Evolutionary conservation across 75 land plant species (phyloP).

Genomic region (Isoetes taiwanensis): DNA sequence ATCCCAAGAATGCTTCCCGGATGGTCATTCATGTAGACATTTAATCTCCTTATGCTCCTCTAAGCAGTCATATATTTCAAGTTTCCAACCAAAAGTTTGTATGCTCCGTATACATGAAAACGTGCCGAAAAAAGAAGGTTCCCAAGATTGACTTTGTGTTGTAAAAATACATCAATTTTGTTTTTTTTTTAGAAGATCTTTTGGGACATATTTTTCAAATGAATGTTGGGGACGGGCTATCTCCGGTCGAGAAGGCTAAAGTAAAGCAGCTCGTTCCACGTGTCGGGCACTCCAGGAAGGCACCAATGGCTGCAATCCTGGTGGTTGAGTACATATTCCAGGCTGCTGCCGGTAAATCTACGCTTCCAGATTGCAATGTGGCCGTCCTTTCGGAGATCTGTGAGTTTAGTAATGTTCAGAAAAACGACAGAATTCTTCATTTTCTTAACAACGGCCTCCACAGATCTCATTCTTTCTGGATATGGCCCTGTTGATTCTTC

Average conservation of each 20-base stretch:
- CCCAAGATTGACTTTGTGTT: no score
- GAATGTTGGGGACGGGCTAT: not conserved
- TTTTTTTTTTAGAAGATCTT: no score
- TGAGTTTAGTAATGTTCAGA: conserved; percentile 59
- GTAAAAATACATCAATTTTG: no score
- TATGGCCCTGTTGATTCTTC: conserved; percentile 34
- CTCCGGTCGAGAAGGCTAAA: not conserved
- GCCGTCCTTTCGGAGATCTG: conserved; percentile 67
- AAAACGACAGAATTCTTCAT: conserved; percentile 45
- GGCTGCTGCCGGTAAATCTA: not conserved
- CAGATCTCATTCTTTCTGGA: conserved; percentile 34
- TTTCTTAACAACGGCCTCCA: conserved; percentile 28
- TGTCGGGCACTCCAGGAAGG: conserved; percentile 15
- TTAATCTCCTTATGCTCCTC: no score
- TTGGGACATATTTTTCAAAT: no score
- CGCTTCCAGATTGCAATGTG: conserved; percentile 62
- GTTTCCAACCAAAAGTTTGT: no score
- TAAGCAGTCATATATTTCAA: no score
- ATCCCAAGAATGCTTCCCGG: no score
- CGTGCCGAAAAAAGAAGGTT: no score
- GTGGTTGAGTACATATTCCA: not conserved
- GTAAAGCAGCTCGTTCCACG: conserved; percentile 16
- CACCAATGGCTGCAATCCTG: conserved; percentile 23
- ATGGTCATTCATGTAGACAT: no score
- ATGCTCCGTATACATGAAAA: no score